Conservation (phyloP, 192 early-diverging fungal species). For the Coemansia sp. region DNA sequence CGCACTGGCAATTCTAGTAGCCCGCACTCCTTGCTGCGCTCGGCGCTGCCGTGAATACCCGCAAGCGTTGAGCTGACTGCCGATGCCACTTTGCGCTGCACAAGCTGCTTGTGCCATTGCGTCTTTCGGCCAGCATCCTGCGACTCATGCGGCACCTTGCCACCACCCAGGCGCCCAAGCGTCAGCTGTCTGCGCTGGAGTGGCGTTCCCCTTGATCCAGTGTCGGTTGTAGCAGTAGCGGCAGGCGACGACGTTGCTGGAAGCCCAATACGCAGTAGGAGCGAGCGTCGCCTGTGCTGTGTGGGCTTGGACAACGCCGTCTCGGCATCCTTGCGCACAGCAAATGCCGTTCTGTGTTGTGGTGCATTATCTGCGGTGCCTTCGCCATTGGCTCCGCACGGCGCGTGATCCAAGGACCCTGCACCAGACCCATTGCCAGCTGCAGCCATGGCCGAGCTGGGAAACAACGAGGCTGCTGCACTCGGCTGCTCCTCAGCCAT, state of each 20-base stretch:
- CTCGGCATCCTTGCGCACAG: background rate
- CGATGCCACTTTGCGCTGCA: slow-evolving; percentile 6
- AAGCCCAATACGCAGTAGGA: background rate
- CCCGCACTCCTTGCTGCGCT: background rate
- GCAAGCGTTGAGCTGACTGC: slow-evolving; percentile 18
- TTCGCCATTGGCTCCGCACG: background rate
- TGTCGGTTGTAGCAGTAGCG: background rate
- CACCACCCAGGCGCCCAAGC: slow-evolving; percentile 23
- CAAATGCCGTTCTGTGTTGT: background rate
- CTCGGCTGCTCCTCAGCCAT: background rate
- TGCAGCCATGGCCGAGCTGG: slow-evolving; percentile 8
- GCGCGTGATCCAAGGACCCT: slow-evolving; percentile 4
- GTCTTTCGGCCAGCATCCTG: background rate
- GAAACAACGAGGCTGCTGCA: slow-evolving; percentile 2
- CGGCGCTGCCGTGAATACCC: background rate
- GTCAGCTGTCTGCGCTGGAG: slow-evolving; percentile 24
- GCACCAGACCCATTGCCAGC: slow-evolving; percentile 13
- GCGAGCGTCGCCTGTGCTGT: background rate
- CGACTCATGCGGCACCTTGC: background rate
- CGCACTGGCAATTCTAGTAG: background rate
- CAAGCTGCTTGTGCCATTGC: background rate
- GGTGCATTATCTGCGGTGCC: background rate
- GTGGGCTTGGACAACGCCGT: slow-evolving; percentile 1
- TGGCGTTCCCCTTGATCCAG: background rate
- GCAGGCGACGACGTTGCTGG: slow-evolving; percentile 2